A percentile compares a stretch with the other conserved stretches of the same genome.
Evolutionary conservation across 23 red algal species (phyloP).

Genomic region (Gracilaria gracilis): DNA sequence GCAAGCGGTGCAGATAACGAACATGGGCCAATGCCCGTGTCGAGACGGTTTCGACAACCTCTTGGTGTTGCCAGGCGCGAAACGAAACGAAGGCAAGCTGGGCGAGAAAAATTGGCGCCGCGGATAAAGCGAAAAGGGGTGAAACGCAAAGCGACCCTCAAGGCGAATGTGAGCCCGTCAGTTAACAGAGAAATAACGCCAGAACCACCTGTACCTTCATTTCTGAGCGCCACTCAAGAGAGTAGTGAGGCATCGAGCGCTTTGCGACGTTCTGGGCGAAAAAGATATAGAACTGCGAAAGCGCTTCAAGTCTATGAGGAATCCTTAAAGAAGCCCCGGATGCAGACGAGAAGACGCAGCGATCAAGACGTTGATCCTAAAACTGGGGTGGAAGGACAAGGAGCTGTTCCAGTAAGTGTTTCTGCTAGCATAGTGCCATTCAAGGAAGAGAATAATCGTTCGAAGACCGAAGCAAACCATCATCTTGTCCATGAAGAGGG

Average conservation of each 20-base stretch:
- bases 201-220: neutral
- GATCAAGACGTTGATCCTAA: neutral
- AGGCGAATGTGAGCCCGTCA: neutral
- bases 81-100: neutral
- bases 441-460: neutral
- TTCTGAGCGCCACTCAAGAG: neutral
- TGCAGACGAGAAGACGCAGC: neutral
- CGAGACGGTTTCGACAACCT: neutral
- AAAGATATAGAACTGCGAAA: slow-evolving; percentile 25
- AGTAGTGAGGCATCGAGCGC: slow-evolving; percentile 16
- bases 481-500: neutral
- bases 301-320: slow-evolving; percentile 10
- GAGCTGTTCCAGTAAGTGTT: neutral
- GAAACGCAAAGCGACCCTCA: neutral
- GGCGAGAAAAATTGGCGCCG: neutral
- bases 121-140: neutral
- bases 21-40: neutral
- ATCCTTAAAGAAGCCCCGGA: neutral
- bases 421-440: neutral
- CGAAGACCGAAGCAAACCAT: neutral
- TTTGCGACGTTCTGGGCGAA: slow-evolving; percentile 14
- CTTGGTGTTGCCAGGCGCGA: neutral
- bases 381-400: neutral
- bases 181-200: slow-evolving; percentile 31
- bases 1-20: neutral